Percentiles rank a stretch among this genome's conserved stretches.
These are phyloP conservation scores for Aspergillus vadensis DNA, from an alignment of 2,329 filamentous ascomycete genomes.

Conservation along the genomic window DNA sequence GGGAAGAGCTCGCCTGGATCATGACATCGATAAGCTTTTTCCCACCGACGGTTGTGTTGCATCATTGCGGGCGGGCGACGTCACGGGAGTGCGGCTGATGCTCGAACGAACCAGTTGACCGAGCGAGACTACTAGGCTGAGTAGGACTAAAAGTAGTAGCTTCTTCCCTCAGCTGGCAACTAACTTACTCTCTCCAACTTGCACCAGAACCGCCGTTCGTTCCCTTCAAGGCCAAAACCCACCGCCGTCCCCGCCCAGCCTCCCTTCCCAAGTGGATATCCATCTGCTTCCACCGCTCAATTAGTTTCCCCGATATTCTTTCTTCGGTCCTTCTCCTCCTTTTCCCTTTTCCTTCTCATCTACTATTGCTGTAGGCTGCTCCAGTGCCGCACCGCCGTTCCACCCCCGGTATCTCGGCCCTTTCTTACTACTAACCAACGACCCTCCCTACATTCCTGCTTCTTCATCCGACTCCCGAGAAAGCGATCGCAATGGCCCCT, in stretches of 20 bases:
- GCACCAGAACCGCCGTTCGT: constrained; percentile 3
- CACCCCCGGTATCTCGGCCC: constrained; percentile 8
- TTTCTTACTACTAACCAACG: neutral
- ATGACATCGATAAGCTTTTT: neutral
- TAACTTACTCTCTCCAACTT: neutral
- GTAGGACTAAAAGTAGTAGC: neutral
- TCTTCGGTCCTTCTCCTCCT: constrained; percentile 4
- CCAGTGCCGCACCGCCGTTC: neutral
- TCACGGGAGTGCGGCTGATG: constrained; percentile 6
- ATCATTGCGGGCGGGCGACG: constrained; percentile 11
- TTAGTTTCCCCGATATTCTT: constrained; percentile 15
- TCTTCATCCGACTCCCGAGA: neutral
- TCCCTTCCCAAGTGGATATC: constrained; percentile 14
- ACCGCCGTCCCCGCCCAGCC: constrained; percentile 23
- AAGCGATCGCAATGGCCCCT: constrained; percentile 63
- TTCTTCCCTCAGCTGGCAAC: neutral
- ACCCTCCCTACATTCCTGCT: constrained; percentile 1
- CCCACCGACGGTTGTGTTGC: neutral
- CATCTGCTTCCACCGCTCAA: constrained; percentile 17
- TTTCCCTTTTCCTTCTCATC: constrained; percentile 5
- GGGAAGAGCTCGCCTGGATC: neutral
- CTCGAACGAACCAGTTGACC: neutral
- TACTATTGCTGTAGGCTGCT: constrained; percentile 1
- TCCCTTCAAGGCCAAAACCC: constrained; percentile 6
- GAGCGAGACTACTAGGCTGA: neutral